These are phyloP conservation scores for Capsicum rhomboideum DNA, from an alignment of 257 asterid genomes.

Conservation along the genomic window DNA sequence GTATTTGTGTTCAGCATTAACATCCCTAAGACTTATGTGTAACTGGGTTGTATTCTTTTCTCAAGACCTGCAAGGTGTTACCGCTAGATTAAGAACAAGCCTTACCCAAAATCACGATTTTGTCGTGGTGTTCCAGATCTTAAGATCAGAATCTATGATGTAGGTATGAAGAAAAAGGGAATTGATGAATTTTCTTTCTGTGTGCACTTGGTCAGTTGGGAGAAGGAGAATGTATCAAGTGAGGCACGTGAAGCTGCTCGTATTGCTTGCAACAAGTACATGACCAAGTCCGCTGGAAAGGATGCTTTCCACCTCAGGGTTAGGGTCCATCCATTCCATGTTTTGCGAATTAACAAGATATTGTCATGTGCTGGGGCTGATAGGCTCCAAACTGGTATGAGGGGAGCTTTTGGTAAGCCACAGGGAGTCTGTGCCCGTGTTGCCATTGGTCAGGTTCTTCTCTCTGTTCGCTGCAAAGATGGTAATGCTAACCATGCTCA, in stretches of 20 bases:
- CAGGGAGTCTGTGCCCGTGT: conserved; percentile 18
- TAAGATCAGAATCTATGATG: conserved; percentile 16
- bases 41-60: neutral
- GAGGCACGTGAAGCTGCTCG: conserved; percentile 19
- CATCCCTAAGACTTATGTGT: neutral
- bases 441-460: conserved; percentile 17
- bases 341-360: conserved; percentile 17
- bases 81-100: conserved; percentile 16
- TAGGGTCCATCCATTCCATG: conserved; percentile 17
- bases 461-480: conserved; percentile 16
- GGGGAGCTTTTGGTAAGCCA: conserved; percentile 17
- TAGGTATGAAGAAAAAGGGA: conserved; percentile 13
- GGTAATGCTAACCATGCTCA: conserved; percentile 5
- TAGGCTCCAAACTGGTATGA: conserved; percentile 22
- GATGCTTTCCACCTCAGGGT: conserved; percentile 17
- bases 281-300: conserved; percentile 15
- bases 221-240: conserved; percentile 14
- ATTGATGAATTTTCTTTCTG: conserved; percentile 14
- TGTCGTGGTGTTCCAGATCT: conserved; percentile 20
- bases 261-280: conserved; percentile 19
- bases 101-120: conserved; percentile 12
- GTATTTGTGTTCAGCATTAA: neutral
- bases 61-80: conserved; percentile 19
- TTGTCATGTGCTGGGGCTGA: conserved; percentile 20
- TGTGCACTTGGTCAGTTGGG: conserved; percentile 20